Evolutionary conservation across 2,329 filamentous ascomycete species (phyloP), one percentile per base, ranked within the genome.

Genomic region (Incumbomyces lentus): DNA sequence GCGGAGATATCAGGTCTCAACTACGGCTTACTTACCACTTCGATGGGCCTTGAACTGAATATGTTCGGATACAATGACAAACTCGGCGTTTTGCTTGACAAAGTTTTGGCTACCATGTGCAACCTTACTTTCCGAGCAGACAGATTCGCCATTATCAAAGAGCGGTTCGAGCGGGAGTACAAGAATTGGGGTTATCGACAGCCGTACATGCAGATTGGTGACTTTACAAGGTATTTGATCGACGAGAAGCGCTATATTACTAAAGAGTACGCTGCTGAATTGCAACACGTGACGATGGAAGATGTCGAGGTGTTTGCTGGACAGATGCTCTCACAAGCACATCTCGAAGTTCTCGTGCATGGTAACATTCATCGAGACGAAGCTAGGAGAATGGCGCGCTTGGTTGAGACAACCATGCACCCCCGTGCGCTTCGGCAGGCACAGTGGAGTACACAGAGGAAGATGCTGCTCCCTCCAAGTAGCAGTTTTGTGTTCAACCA

Each of bases 41-140:
- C 76, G 3, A 76, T 80, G 29, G 89, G 89, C 0, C 62, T 96
- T 26, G 81, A 85, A 48, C 69, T 96, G 34, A 80, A 84, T 12
- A 77, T 96, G 2, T 82, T 80, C 22, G 92, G 92, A 0, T 98
- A 96, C 68, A 98, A 95, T 57, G 92, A 98, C 65, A 98, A 98
- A 69, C 79, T 98, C 59, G 73, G 84, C 0, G 87, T 95, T 0
- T 74, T 98, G 18, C 67, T 98, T 39, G 87, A 96, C 61, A 92
- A 95, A 62, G 86, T 96, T 3, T 70, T 95, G 19, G 68, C 80
- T 11, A 88, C 84, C 8, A 85, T 95, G 75, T 80, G 86, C 42
- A 85, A 95, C 57, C 71, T 96, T 4, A 79, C 88, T 32, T 76
- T 96, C 55, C 83, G 81, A 52, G 76, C 86, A n/a, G 88, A 93